Percentiles rank a stretch among this genome's conserved stretches.
These are phyloP conservation scores for Cladosporium sp. DNA, from an alignment of 2,329 filamentous ascomycete genomes.

Conservation along the genomic window DNA sequence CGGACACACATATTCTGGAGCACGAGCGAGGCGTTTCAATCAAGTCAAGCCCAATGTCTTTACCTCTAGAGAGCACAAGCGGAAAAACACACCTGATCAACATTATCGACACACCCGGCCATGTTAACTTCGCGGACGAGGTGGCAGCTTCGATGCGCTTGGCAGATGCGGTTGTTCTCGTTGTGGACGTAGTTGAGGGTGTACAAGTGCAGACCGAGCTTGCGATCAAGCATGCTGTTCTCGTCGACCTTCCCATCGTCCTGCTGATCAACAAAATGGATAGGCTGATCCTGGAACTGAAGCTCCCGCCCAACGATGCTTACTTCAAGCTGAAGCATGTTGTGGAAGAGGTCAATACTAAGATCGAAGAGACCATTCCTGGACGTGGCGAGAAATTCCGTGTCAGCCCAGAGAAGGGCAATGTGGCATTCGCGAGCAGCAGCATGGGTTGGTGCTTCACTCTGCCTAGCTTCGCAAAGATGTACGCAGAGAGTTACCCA, in stretches of 20 bases:
- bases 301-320: slow-evolving; percentile 87
- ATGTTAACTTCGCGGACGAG: slow-evolving; percentile 98
- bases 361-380: slow-evolving; percentile 84
- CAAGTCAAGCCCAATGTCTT: slow-evolving; percentile 89
- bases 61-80: slow-evolving; percentile 81
- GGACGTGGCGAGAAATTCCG: slow-evolving; percentile 73
- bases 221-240: slow-evolving; percentile 90
- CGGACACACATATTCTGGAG: slow-evolving; percentile 85
- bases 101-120: slow-evolving; percentile 90
- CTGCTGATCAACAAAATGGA: slow-evolving; percentile 98
- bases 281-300: slow-evolving; percentile 86
- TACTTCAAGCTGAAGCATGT: slow-evolving; percentile 99
- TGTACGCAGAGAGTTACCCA: slow-evolving; percentile 84
- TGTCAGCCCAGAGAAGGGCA: slow-evolving; percentile 92
- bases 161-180: slow-evolving; percentile 85
- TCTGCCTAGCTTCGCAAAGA: slow-evolving; percentile 85
- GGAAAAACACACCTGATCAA: slow-evolving; percentile 95
- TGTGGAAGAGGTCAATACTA: slow-evolving; percentile 95
- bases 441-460: slow-evolving; percentile 98
- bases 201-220: slow-evolving; percentile 98
- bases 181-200: slow-evolving; percentile 97
- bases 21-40: slow-evolving; percentile 85
- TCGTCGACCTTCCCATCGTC: slow-evolving; percentile 83
- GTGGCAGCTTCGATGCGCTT: slow-evolving; percentile 83
- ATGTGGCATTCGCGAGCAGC: slow-evolving; percentile 93